Conservation (phyloP, 2,329 filamentous ascomycete species). For the Fusarium torreyae region DNA sequence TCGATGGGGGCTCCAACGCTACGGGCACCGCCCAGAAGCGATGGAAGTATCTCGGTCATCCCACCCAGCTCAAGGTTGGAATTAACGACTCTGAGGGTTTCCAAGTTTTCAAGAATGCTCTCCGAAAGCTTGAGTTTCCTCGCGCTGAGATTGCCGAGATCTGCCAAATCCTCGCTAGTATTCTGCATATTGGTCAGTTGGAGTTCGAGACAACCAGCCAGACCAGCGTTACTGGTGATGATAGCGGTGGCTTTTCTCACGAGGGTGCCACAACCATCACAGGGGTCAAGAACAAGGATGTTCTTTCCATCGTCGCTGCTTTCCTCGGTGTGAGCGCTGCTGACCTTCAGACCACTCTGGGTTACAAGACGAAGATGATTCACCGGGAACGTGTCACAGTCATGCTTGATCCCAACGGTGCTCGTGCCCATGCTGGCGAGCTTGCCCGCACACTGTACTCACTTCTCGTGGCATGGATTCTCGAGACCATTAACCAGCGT, state of each 20-base stretch:
- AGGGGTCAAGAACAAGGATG: slow-evolving; percentile 93
- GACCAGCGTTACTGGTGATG: slow-evolving; percentile 85
- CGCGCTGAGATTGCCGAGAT: slow-evolving; percentile 95
- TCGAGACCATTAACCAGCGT: slow-evolving; percentile 92
- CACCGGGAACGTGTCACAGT: slow-evolving; percentile 98
- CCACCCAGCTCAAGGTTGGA: slow-evolving; percentile 95
- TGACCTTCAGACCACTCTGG: slow-evolving; percentile 88
- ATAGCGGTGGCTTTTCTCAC: slow-evolving; percentile 96
- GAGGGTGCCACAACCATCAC: slow-evolving; percentile 91
- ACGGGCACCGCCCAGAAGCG: slow-evolving; percentile 76
- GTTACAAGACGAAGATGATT: slow-evolving; percentile 97
- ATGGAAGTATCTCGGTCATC: slow-evolving; percentile 97
- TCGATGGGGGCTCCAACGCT: slow-evolving; percentile 64
- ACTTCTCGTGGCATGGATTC: slow-evolving; percentile 91
- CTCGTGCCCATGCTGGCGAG: slow-evolving; percentile 92
- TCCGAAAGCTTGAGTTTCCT: slow-evolving; percentile 94
- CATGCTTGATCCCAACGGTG: slow-evolving; percentile 94
- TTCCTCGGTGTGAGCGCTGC: slow-evolving; percentile 88
- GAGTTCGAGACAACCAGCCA: slow-evolving; percentile 89
- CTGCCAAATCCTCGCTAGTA: slow-evolving; percentile 92
- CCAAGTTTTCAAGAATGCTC: slow-evolving; percentile 95
- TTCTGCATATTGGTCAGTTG: slow-evolving; percentile 97
- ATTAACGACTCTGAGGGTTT: slow-evolving; percentile 97
- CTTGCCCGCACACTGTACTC: slow-evolving; percentile 94
- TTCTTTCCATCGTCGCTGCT: slow-evolving; percentile 87